Conservation (phyloP, 2,329 filamentous ascomycete species). For the Penicillium expansum region DNA sequence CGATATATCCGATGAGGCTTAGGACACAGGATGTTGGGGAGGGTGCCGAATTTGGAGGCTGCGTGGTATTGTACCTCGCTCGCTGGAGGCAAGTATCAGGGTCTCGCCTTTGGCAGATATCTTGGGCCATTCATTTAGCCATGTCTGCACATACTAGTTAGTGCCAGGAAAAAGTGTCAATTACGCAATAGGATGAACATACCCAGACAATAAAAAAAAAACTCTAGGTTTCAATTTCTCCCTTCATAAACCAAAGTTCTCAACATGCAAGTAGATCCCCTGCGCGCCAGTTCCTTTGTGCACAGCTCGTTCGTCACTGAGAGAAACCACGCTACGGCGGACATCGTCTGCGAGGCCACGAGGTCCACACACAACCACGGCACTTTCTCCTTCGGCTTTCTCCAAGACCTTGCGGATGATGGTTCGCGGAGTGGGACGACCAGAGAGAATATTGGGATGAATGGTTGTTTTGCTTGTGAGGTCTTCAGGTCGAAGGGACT, state of each 20-base stretch:
- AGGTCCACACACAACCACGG: slow-evolving; percentile 62
- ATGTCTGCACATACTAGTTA: neutral
- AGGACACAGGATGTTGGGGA: neutral
- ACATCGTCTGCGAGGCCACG: slow-evolving; percentile 55
- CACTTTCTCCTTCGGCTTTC: slow-evolving; percentile 59
- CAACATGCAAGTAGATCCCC: slow-evolving; percentile 60
- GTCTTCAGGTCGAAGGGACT: neutral
- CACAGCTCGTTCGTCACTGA: slow-evolving; percentile 64
- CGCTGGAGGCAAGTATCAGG: too few relatives aligned
- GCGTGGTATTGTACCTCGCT: neutral
- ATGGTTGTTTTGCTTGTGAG: neutral
- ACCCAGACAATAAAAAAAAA: neutral
- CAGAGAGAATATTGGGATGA: slow-evolving; percentile 40
- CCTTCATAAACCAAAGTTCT: slow-evolving; percentile 53
- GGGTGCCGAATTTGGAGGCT: neutral
- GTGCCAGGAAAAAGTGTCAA: neutral
- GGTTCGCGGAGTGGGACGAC: slow-evolving; percentile 52
- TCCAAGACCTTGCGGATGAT: slow-evolving; percentile 58
- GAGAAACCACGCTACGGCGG: slow-evolving; percentile 52
- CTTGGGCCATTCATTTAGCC: too few relatives aligned
- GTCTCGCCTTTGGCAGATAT: neutral
- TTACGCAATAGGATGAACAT: neutral
- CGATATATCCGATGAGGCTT: neutral
- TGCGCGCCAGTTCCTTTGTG: slow-evolving; percentile 67
- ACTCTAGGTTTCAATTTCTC: neutral